Evolutionary conservation across 306 rosid species (phyloP), one percentile per base, ranked within the genome.

Genomic region (Rosa persica): DNA sequence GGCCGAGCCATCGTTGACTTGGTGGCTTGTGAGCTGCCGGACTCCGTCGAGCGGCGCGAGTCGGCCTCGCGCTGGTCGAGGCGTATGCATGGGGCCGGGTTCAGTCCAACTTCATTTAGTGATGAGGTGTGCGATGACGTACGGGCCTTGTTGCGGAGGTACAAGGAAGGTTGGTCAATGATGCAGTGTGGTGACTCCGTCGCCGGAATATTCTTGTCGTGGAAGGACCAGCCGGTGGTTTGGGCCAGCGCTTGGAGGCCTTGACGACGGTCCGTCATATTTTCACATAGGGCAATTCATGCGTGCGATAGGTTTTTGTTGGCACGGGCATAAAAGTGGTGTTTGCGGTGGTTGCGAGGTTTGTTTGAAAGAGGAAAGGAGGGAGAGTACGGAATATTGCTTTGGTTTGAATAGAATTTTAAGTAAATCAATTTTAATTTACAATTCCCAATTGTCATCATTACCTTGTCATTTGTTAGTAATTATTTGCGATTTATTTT

Each of bases 181-280:
- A 79, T 82, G 73, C 91, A 80, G 84, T 85, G 91, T 72, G 73
- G 74, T 7, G 85, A 73, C 40, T 89, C 88, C 12, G 75, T 62
- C 42, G 87, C 89, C 85, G 98, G 98, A 84, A 91, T 95, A 81
- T 89, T 91, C 89, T 82, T 95, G 74, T 71, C 90, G 73, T 92
- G 98, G 98, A 95, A 88, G 87, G 93, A 90, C 2, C 90, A 87
- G 76, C 85, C 95, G 84, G 98, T 92, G 89, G 98, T 92, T 76
- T 95, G 98, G 98, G 93, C 93, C 77, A 89, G 98, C 84, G 97
- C 97, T 80, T 95, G 98, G 98, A 79, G 89, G 82, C 89, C 93
- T 71, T 89, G 89, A 90, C 74, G 75, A 44, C 40, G 47, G 71
- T 67, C 9, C 5, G 52, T 12, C 72, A 19, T 34, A n/a, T 20